Conservation (phyloP, 78 protist species). For the Dictyostelium citrinum region DNA sequence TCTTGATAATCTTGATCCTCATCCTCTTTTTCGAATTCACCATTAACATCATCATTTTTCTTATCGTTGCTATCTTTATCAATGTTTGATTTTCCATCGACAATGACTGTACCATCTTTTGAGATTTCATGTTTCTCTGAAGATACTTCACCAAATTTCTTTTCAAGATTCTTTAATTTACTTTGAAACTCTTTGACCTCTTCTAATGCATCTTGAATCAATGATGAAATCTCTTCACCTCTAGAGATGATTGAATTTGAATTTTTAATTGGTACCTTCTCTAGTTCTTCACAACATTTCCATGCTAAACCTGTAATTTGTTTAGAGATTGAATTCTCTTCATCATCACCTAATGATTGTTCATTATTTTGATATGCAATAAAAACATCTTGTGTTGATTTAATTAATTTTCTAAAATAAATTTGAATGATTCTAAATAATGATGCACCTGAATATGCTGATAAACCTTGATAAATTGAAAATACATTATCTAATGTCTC, state of each 20-base stretch:
- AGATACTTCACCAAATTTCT: background rate
- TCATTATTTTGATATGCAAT: constrained; percentile 12
- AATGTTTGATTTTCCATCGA: background rate
- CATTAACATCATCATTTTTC: constrained; percentile 18
- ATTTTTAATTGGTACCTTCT: constrained; percentile 45
- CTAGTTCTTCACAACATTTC: constrained; percentile 53
- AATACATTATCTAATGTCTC: constrained; percentile 52
- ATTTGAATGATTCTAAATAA: constrained; percentile 23
- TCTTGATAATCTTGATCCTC: constrained; percentile 7
- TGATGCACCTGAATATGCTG: constrained; percentile 22
- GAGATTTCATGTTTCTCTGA: background rate
- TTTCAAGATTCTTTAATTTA: background rate
- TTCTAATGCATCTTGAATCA: constrained; percentile 45
- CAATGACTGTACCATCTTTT: background rate
- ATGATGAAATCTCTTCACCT: background rate
- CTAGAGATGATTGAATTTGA: background rate
- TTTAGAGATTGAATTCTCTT: constrained; percentile 53
- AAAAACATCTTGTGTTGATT: constrained; percentile 19
- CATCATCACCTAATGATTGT: constrained; percentile 52
- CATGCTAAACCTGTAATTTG: constrained; percentile 41
- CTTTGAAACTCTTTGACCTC: constrained; percentile 22
- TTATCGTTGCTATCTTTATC: background rate
- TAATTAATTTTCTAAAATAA: constrained; percentile 13
- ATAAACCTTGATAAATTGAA: constrained; percentile 41
- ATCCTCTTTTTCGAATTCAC: constrained; percentile 23